These are phyloP conservation scores for Gossypium gossypioides DNA, from an alignment of 441 rosid genomes.

Conservation along the genomic window DNA sequence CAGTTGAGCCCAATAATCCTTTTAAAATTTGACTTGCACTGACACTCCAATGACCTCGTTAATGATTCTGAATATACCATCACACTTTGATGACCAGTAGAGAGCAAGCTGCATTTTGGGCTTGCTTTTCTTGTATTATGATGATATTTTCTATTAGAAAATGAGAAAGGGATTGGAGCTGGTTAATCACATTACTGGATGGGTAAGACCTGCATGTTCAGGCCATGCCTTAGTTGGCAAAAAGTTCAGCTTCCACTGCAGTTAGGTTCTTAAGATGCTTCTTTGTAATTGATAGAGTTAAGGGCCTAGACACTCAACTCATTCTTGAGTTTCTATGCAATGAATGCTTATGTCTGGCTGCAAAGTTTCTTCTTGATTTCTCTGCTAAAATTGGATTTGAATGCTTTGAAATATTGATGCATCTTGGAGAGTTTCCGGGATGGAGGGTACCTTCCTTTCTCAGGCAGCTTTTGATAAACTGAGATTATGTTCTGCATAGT, in stretches of 20 bases:
- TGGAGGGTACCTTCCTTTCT: not conserved
- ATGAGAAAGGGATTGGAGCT: not conserved
- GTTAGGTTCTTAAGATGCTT: not conserved
- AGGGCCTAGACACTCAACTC: not conserved
- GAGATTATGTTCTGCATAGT: not conserved
- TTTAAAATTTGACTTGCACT: not conserved
- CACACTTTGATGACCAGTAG: not conserved
- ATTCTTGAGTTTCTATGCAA: not conserved
- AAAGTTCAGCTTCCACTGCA: not conserved
- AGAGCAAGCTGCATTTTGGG: not conserved
- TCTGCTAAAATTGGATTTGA: too few relatives aligned
- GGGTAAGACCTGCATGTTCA: not conserved
- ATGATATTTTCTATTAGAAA: not conserved
- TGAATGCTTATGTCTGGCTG: not conserved
- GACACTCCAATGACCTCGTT: not conserved
- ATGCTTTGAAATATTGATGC: not conserved
- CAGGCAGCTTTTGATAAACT: not conserved
- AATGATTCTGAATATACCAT: not conserved
- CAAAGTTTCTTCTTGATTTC: not conserved
- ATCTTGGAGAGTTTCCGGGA: not conserved
- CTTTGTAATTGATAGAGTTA: not conserved
- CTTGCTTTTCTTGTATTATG: not conserved
- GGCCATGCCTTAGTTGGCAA: not conserved
- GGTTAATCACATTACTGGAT: not conserved
- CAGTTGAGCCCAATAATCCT: not conserved